Conservation (phyloP, 495 filamentous ascomycete genomes). For the Aspergillus avenaceus region DNA sequence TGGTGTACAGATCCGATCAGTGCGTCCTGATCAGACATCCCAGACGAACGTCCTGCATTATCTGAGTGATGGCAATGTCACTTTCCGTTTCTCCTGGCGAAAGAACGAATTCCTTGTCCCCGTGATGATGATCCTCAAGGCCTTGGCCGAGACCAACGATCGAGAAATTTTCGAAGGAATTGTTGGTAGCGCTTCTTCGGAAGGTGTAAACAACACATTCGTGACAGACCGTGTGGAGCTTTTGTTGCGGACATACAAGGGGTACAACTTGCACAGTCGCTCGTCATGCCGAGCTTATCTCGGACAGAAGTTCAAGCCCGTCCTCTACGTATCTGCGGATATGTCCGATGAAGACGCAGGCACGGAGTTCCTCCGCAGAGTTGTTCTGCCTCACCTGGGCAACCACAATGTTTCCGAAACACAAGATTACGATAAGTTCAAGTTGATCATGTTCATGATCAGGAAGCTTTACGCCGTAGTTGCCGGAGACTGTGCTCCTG, state of each 20-base stretch:
- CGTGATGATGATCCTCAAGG: conserved; percentile 94
- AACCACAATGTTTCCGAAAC: conserved; percentile 73
- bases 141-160: conserved; percentile 92
- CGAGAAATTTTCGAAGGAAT: conserved; percentile 91
- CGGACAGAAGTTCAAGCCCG: conserved; percentile 82
- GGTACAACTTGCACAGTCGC: conserved; percentile 74
- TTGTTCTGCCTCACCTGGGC: conserved; percentile 88
- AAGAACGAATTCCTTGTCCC: conserved; percentile 95
- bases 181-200: conserved; percentile 66
- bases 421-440: conserved; percentile 88
- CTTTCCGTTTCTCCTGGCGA: conserved; percentile 95
- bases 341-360: conserved; percentile 84
- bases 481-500: conserved; percentile 83
- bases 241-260: conserved; percentile 87
- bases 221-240: conserved; percentile 92
- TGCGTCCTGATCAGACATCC: conserved; percentile 92
- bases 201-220: conserved; percentile 82
- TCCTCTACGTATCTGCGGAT: conserved; percentile 74
- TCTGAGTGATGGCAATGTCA: conserved; percentile 89
- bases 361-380: conserved; percentile 80
- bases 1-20: conserved; percentile 86
- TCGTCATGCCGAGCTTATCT: conserved; percentile 75
- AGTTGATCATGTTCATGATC: conserved; percentile 92
- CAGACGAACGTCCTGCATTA: conserved; percentile 98
- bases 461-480: conserved; percentile 90